Base-by-base conservation (phyloP, 768 basidiomycete genomes). In the Gautieria morchelliformis region DNA sequence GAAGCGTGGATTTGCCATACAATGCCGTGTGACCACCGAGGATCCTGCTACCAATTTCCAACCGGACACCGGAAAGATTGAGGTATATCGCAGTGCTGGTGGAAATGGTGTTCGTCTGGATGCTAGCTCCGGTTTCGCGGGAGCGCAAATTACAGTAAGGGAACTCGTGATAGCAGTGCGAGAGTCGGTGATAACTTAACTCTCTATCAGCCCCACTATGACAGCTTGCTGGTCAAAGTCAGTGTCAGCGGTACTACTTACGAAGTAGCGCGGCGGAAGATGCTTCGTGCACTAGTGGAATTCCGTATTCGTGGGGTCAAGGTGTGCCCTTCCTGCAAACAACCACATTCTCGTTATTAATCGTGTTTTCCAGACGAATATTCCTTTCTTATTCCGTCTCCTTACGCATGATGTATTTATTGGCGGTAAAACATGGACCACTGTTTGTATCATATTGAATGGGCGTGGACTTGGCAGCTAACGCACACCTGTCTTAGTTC, bases 291-390 rank as follows among this genome's bases (percentile, higher is more conserved):
- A 35, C 82, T 99, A n/a, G 93, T 99, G 48, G 96, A 99, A 70
- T 99, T 98, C 85, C 89, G 96, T 65, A 98, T 99, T 64, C 92
- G 96, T 63, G 96, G 96, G 64, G 93, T 97, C 72, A 97, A 97
- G 84, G 90, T 85, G 44, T n/a, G 66, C 62, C 52, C 45, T n/a
- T 44, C 41, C 20, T 17, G 42, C 20, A 8, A 3, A 5, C 9
- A 2, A 2, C 17, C 22, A 44, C 40, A 27, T 35, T 33, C 19
- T 15, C 32, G 17, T 32, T 27, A 14, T 44, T 51, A 35, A 46
- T 20, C 5, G 32, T 51, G 42, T 8, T 54, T 33, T 41, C 7
- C 60, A 94, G 92, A 99, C 96, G 63, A 98, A 98, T 72, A 98
- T 98, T 63, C 96, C 96, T 14, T 99, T 99, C 89, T 75, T 99